These are phyloP conservation scores for Skeletonema potamos DNA, from an alignment of 108 stramenopile genomes.

Conservation along the genomic window DNA sequence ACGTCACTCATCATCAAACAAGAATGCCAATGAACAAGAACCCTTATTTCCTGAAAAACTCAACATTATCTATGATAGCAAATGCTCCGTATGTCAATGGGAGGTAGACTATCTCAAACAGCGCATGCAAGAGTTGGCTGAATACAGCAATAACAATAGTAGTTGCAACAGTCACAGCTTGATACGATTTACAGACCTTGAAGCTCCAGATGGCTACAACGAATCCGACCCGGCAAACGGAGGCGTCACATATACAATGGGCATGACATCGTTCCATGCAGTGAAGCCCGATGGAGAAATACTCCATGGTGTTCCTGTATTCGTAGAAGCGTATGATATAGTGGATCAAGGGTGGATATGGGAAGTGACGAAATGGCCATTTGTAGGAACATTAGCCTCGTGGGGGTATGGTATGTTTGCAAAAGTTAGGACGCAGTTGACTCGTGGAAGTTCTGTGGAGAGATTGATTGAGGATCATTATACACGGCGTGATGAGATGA, in stretches of 20 bases:
- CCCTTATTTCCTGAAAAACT: neutral
- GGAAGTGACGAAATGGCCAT: neutral
- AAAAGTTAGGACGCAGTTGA: neutral
- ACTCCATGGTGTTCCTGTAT: neutral
- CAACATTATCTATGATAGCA: neutral
- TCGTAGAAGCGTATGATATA: neutral
- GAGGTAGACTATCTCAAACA: constrained; percentile 2
- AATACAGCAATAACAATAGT: neutral
- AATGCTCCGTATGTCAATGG: constrained; percentile 6
- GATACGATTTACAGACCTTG: constrained; percentile 7
- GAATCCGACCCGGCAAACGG: constrained; percentile 5
- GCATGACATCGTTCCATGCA: constrained; percentile 1
- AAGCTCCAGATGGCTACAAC: neutral
- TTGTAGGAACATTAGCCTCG: neutral
- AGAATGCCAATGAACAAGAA: neutral
- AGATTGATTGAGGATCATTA: constrained; percentile 4
- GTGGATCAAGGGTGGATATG: constrained; percentile 2
- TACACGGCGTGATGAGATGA: too few species aligned
- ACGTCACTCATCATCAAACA: too few species aligned
- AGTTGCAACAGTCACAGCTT: neutral
- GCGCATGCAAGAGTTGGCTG: neutral
- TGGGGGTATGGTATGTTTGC: constrained; percentile 6
- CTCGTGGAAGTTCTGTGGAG: constrained; percentile 5
- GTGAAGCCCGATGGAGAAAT: neutral
- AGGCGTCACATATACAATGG: neutral